Evolutionary conservation across 176 grass and related monocot species (phyloP).

Genomic region (Oropetium thomaeum): DNA sequence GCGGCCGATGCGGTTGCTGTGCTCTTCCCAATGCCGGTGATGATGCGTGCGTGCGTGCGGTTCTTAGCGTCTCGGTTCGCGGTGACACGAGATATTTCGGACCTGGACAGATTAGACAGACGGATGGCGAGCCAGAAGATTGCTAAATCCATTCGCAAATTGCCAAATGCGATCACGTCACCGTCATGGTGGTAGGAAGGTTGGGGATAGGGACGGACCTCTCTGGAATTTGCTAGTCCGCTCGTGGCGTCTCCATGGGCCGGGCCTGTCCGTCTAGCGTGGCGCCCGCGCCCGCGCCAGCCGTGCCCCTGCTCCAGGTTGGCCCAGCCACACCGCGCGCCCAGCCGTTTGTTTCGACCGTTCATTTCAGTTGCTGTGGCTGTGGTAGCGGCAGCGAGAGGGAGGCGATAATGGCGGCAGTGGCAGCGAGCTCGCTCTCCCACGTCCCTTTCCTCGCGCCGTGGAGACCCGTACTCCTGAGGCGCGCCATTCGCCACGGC

Average conservation of each 20-base stretch:
- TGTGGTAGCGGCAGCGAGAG: slow-evolving; percentile 24
- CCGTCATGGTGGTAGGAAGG: not conserved
- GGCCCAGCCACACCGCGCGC: slow-evolving; percentile 9
- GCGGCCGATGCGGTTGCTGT: not conserved
- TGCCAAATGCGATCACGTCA: slow-evolving; percentile 10
- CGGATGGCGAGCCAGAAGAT: not conserved
- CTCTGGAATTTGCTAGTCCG: slow-evolving; percentile 36
- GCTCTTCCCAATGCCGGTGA: not conserved
- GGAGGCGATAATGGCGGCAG: slow-evolving; percentile 47
- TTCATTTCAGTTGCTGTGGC: slow-evolving; percentile 22
- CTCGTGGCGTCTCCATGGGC: not conserved
- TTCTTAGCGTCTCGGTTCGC: not conserved
- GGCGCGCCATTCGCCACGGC: not conserved
- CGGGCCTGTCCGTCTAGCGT: not conserved
- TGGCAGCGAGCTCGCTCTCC: slow-evolving; percentile 22
- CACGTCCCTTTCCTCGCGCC: slow-evolving; percentile 32
- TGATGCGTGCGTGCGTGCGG: not conserved
- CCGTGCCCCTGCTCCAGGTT: not conserved
- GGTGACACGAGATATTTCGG: slow-evolving; percentile 19
- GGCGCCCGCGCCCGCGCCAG: too few species aligned
- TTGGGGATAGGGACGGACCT: slow-evolving; percentile 30
- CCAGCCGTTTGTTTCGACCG: slow-evolving; percentile 35
- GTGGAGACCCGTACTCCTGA: not conserved
- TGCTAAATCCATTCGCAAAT: not conserved
- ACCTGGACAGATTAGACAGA: not conserved